Evolutionary conservation across 768 basidiomycete genomes (phyloP), one percentile per base, ranked within the genome.

Genomic region (Termitomyces sp.): DNA sequence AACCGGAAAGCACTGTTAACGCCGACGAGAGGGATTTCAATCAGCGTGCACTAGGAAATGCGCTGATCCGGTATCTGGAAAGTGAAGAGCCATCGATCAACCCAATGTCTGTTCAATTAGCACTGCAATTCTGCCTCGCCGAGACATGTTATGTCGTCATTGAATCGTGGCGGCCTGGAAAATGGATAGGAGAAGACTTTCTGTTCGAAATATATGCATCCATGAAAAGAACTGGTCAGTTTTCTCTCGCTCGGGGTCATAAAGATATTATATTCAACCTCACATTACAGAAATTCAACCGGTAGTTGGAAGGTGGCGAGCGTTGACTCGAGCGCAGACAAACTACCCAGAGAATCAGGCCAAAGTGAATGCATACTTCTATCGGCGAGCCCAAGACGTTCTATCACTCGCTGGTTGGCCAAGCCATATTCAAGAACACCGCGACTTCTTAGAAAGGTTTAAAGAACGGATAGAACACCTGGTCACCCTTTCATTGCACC

Each of bases 321-420:
- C 66, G 3, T 33, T 66, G 16, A 60, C 61, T 13, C 61, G 66
- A 35, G 58, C 60, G 18, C 63, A 64, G 35, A 55, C 54, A 33
- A 58, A 46, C n/a, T 56, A 51, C 40, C 23, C 36, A 10, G 59
- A 66, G 10, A 53, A 16, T n/a, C 50, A 49, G 4, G 23, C 30
- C 41, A 23, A 54, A 28, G 62, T 63, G 5, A 44, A 54, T 28
- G 38, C 40, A 12, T 58, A 60, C 28, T 26, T 66, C 26, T 47
- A 54, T 43, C 35, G 54, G 14, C 44, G 57, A 9, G 43, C 61
- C n/a, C 41, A 33, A 33, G 56, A 62, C 5, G 43, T 66, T 28
- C 55, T 64, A 13, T 56, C 59, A 5, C 41, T 64, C 12, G 63
- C 63, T 16, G 65, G 65, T 20, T 66, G 65, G 65, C 57, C 63